Evolutionary conservation across 106 monocot genomes (phyloP).

Genomic region (Phalaenopsis equestris): DNA sequence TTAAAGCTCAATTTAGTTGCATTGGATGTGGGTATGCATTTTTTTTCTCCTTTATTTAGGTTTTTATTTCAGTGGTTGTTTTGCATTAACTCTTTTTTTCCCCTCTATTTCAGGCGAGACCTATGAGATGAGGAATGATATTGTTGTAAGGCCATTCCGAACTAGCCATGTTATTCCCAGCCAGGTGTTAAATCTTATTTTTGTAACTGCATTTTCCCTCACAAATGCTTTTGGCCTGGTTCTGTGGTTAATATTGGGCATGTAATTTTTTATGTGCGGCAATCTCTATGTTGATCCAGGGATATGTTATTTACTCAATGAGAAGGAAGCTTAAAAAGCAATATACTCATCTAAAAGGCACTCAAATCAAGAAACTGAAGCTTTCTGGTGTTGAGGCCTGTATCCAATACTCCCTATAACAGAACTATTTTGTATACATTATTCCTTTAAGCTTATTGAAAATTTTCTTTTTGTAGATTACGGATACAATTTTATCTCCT

Average conservation of each 20-base stretch:
- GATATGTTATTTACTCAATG: conserved; percentile 91
- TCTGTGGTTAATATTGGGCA: neutral
- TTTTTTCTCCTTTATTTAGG: neutral
- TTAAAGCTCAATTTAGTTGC: conserved; percentile 80
- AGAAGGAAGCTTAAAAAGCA: conserved; percentile 91
- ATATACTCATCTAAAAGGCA: conserved; percentile 71
- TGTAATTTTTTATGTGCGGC: neutral
- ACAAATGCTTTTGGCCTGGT: neutral
- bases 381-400: conserved; percentile 75
- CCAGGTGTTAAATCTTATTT: conserved; percentile 44
- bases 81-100: neutral
- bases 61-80: neutral
- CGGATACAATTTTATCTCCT: conserved; percentile 84
- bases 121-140: conserved; percentile 92
- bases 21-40: conserved; percentile 74
- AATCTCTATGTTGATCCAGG: conserved; percentile 26
- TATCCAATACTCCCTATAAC: neutral
- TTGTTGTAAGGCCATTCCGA: conserved; percentile 94
- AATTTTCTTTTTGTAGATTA: conserved; percentile 50
- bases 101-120: conserved; percentile 65
- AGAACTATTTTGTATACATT: neutral
- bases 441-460: conserved; percentile 3
- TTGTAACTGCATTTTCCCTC: neutral
- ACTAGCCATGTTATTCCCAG: conserved; percentile 94
- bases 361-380: conserved; percentile 85